phyloP scores from a whole-genome alignment of 2,329 filamentous ascomycete genomes.

The Fusarium pininemorale region DNA sequence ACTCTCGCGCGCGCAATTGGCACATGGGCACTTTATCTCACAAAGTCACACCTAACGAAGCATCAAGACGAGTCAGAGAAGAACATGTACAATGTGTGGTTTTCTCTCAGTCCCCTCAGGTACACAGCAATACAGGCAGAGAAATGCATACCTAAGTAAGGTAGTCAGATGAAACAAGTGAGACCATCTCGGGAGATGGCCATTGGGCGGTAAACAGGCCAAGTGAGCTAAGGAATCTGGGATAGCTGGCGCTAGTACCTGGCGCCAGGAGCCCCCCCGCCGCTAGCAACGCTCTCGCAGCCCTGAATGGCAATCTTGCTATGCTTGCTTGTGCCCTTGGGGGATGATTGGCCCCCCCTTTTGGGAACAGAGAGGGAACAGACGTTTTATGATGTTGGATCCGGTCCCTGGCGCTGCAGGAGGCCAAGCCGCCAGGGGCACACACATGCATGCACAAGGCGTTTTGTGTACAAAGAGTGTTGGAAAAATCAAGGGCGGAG shows the following conservation, averaged over 20 bases:
- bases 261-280: constrained; percentile 23
- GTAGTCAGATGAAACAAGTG: constrained; percentile 32
- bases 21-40: neutral
- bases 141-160: neutral
- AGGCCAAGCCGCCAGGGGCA: constrained; percentile 10
- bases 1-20: neutral
- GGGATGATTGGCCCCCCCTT: constrained; percentile 36
- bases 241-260: constrained; percentile 19
- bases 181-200: constrained; percentile 2
- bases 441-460: neutral
- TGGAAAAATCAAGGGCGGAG: neutral
- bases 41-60: neutral
- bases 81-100: constrained; percentile 18
- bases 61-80: neutral
- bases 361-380: neutral
- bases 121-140: neutral
- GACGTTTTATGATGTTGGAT: constrained; percentile 23
- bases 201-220: constrained; percentile 15
- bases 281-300: constrained; percentile 19
- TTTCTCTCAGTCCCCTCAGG: constrained; percentile 4
- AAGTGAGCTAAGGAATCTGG: neutral
- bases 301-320: constrained; percentile 22
- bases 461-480: neutral
- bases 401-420: constrained; percentile 3
- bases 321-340: neutral